Base-by-base conservation (phyloP, 225 moss, liverwort and hornwort genomes). In the Sphagnum contortum region DNA sequence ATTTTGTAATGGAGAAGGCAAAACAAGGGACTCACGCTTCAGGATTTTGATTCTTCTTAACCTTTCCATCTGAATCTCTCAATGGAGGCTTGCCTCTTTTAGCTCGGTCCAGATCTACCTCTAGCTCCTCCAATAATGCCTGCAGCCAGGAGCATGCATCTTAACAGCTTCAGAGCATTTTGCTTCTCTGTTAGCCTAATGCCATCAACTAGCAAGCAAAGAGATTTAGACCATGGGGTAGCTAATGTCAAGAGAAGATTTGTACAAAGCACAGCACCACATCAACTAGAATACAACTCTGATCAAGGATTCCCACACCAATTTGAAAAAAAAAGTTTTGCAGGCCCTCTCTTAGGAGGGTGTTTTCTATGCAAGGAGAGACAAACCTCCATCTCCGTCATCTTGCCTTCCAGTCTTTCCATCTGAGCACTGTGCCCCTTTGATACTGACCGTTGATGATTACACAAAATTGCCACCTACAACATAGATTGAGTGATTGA, bases 401-500 rank as follows among this genome's bases (percentile, higher is more conserved):
- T 88, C 66, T 98, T 98, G 58, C 88, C 75, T 69, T 92, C 88
- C 66, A 98, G 66, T 68, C 82, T 92, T 69, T 98, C 96, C 96
- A 98, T 98, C 62, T 98, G 96, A 56, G 92, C 81, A 12, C 87
- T 67, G 51, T 98, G 96, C 8, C 90, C 83, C 72, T 98, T 98
- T 3, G 96, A 90, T 44, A 98, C 83, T 12, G 92, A 70, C 65
- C 96, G 92, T 66, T 98, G 96, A 89, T 98, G 96, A 47, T 98
- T 98, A 86, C 96, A 98, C 57, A 98, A 65, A 49, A 98, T 98
- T 7, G 96, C 96, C 48, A 98, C 96, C 84, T 85, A 71, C 6
- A 62, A 53, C 11, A 12, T 13, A 9, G 47, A 3, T 29, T 29
- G 29, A 29, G 29, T 0, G 29, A 1, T 29, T 29, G 29, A 29